Conservation (phyloP, 176 grass and related monocot species). For the Poa annua region DNA sequence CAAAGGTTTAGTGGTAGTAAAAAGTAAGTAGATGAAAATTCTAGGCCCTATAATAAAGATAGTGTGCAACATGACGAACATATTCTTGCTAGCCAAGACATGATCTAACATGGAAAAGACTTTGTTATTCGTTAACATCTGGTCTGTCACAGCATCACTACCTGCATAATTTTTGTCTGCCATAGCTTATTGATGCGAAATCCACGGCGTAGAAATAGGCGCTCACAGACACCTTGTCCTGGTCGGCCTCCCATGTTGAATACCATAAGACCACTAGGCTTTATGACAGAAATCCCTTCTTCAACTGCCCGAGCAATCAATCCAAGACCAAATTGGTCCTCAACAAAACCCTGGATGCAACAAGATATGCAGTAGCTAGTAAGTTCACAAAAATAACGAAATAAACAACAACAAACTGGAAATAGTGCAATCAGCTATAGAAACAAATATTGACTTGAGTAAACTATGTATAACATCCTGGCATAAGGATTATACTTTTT, state of each 20-base stretch:
- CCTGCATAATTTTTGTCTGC: conserved; percentile 99
- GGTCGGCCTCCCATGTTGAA: conserved; percentile 98
- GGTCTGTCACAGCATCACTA: conserved; percentile 23
- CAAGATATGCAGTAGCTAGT: conserved; percentile 10
- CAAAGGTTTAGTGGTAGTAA: neutral
- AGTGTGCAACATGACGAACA: neutral
- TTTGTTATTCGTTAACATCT: conserved; percentile 5
- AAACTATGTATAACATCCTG: neutral
- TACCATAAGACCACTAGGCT: conserved; percentile 90
- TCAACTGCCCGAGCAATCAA: conserved; percentile 98
- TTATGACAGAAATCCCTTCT: conserved; percentile 99
- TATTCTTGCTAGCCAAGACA: conserved; percentile 8
- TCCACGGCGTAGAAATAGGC: conserved; percentile 87
- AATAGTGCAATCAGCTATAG: neutral
- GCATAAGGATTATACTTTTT: neutral
- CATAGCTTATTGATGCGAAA: conserved; percentile 91
- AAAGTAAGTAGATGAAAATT: conserved; percentile 29
- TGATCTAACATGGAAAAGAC: conserved; percentile 3
- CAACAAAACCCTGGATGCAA: conserved; percentile 78
- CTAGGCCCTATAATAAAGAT: neutral
- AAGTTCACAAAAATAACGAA: conserved; percentile 35
- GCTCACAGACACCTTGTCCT: conserved; percentile 93
- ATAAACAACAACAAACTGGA: conserved; percentile 13
- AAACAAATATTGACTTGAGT: conserved; percentile 26
- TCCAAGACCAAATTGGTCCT: conserved; percentile 96